Base-by-base conservation (phyloP, 768 basidiomycete species). In the Rhodotorula toruloides region DNA sequence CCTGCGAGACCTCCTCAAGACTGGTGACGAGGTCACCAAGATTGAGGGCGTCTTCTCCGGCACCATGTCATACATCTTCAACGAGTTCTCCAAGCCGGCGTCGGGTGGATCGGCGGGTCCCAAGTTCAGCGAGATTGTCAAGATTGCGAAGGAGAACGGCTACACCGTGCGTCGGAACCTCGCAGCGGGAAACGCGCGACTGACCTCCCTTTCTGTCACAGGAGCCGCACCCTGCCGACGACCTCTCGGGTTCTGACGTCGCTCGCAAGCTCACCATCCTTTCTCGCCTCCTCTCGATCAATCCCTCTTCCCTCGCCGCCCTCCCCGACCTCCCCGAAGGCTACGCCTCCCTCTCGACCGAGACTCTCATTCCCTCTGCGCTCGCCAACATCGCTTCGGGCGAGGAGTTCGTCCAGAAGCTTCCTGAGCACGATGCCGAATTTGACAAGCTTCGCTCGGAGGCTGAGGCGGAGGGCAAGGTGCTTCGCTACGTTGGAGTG, bases 21-120 rank as follows among this genome's bases (percentile, higher is more conserved):
- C 92, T 16, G 96, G 94, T 4, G 96, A 99, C 77, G 88, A 90
- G 81, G 89, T 89, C 67, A 57, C 80, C 74, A 94, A 90, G 81
- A 90, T 98, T 71, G 96, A 99, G 78, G 96, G 96, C 44, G 96
- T 98, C 29, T 90, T 99, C 78, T 92, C 90, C 9, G 96, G 96
- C 14, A 99, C 96, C 5, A 85, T 99, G 82, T 91, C 88, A 76
- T 99, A 98, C 80, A 98, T 99, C 80, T 99, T 99, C 83, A 98
- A 98, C 80, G 86, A 91, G 68, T 90, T 92, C 80, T 87, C 89
- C 4, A 81, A 83, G 52, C 79, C 85, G 9, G 83, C 83, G 54
- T 36, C 58, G 3, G 54, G 37, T 21, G 63, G 46, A 14, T 58
- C 61, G n/a, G 71, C 76, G 58, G 77, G 60, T 8, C 72, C 77